phyloP scores from a whole-genome alignment of 805 yeast genomes.

The Sporopachydermia lactativora region DNA sequence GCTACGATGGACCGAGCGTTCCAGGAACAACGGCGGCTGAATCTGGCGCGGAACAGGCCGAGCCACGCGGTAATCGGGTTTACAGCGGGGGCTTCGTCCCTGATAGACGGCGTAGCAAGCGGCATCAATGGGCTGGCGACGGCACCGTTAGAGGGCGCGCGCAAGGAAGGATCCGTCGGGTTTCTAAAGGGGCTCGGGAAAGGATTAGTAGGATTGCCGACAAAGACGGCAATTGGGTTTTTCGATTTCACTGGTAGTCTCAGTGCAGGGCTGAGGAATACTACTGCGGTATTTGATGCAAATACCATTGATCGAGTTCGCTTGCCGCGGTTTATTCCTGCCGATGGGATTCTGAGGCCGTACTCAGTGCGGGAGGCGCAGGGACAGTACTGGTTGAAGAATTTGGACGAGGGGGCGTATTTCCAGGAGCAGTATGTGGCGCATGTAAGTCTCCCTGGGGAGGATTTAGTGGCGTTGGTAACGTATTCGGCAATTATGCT shows the following conservation, averaged over 20 bases:
- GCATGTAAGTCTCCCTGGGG: slow-evolving; percentile 72
- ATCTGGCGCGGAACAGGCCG: slow-evolving; percentile 65
- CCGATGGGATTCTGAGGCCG: slow-evolving; percentile 60
- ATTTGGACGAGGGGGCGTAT: slow-evolving; percentile 67
- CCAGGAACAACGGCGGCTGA: slow-evolving; percentile 68
- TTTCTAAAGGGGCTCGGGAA: slow-evolving; percentile 89
- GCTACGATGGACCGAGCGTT: slow-evolving; percentile 79
- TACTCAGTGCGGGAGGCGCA: slow-evolving; percentile 75
- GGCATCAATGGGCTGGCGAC: slow-evolving; percentile 85
- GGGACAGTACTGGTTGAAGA: slow-evolving; percentile 87
- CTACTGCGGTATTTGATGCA: slow-evolving; percentile 80
- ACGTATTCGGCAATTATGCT: slow-evolving; percentile 59
- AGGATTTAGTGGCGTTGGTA: slow-evolving; percentile 61
- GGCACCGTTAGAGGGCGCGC: slow-evolving; percentile 85
- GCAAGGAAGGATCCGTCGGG: slow-evolving; percentile 80
- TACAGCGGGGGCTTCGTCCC: slow-evolving; percentile 75
- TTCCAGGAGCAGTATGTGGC: slow-evolving; percentile 68
- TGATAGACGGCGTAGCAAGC: slow-evolving; percentile 73
- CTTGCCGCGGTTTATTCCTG: slow-evolving; percentile 62
- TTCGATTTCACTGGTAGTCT: slow-evolving; percentile 87
- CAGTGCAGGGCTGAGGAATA: slow-evolving; percentile 85
- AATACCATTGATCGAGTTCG: slow-evolving; percentile 69
- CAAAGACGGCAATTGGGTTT: slow-evolving; percentile 91
- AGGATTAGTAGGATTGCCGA: slow-evolving; percentile 91
- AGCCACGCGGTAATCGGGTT: slow-evolving; percentile 77